Percentiles rank a stretch among this genome's conserved stretches.
Evolutionary conservation across 2,329 filamentous ascomycete species (phyloP).

Genomic region (Sphaceloma murrayae): DNA sequence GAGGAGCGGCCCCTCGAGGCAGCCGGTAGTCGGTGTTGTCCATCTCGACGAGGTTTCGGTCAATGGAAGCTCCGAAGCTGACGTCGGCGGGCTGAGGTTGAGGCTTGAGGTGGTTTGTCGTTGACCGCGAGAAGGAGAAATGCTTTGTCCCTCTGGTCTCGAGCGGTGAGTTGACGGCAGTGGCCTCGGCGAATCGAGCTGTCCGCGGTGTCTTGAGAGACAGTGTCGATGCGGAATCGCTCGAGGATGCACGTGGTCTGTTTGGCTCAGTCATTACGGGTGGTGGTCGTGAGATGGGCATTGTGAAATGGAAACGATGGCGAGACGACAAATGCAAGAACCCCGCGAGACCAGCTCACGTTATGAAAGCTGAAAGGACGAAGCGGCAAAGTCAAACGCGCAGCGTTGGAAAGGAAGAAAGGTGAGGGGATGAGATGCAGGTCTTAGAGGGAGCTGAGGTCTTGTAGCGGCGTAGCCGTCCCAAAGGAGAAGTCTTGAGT

Average conservation of each 20-base stretch:
- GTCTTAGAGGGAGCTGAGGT: slow-evolving; percentile 8
- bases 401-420: slow-evolving; percentile 2
- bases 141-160: slow-evolving; percentile 42
- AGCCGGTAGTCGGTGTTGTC: slow-evolving; percentile 41
- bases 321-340: slow-evolving; percentile 15
- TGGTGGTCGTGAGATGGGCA: slow-evolving; percentile 17
- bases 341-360: slow-evolving; percentile 18
- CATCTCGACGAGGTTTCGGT: slow-evolving; percentile 40
- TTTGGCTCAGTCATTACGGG: slow-evolving; percentile 16
- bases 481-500: slow-evolving; percentile 11
- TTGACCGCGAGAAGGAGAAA: slow-evolving; percentile 49
- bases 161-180: slow-evolving; percentile 66
- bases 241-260: slow-evolving; percentile 26
- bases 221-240: slow-evolving; percentile 27
- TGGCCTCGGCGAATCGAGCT: slow-evolving; percentile 73
- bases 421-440: slow-evolving; percentile 5
- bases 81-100: slow-evolving; percentile 72
- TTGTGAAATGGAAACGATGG: slow-evolving; percentile 8
- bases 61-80: slow-evolving; percentile 64
- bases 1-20: slow-evolving; percentile 51
- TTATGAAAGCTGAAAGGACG: slow-evolving; percentile 10
- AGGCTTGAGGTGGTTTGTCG: slow-evolving; percentile 46
- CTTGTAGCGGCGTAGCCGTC: slow-evolving; percentile 7
- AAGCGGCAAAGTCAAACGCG: slow-evolving; percentile 10
- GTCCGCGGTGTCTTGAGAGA: slow-evolving; percentile 58